Evolutionary conservation across 345 rosid species (phyloP).

Genomic region (Lepidium africanum): DNA sequence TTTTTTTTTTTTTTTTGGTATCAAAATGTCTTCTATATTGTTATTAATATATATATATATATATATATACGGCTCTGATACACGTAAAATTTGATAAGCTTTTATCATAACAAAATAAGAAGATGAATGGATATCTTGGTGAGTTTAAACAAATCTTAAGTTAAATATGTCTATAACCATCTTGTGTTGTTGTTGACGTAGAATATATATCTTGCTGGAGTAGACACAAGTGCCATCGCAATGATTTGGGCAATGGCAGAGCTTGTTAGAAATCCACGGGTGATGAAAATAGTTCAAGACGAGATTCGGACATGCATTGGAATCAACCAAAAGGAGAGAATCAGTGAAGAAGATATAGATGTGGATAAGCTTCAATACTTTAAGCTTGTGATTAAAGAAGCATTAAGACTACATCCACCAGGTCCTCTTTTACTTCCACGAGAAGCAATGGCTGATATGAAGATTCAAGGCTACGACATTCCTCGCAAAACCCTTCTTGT

Average conservation of each 20-base stretch:
- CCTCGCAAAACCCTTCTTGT: slow-evolving; percentile 32
- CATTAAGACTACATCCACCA: slow-evolving; percentile 27
- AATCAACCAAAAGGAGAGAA: background rate
- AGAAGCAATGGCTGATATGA: slow-evolving; percentile 18
- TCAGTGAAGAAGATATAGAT: slow-evolving; percentile 19
- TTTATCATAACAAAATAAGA: too few relatives aligned
- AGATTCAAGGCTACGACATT: slow-evolving; percentile 31
- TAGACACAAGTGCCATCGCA: background rate
- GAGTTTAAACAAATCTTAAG: background rate
- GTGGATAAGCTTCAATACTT: slow-evolving; percentile 19
- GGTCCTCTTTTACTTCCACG: slow-evolving; percentile 28
- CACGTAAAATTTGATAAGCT: too few relatives aligned
- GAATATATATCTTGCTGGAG: background rate
- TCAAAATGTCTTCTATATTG: too few relatives aligned
- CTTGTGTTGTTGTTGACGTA: background rate
- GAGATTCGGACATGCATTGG: slow-evolving; percentile 25
- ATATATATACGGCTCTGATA: too few relatives aligned
- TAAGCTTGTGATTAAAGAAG: slow-evolving; percentile 27
- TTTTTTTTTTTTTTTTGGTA: too few relatives aligned
- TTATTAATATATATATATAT: too few relatives aligned
- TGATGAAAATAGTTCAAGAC: slow-evolving; percentile 25
- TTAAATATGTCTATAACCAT: background rate
- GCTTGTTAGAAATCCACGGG: slow-evolving; percentile 25
- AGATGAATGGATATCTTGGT: too few relatives aligned
- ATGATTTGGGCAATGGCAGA: slow-evolving; percentile 30